Evolutionary conservation across 169 alveolate species (phyloP).

Genomic region (Babesia gibsoni): DNA sequence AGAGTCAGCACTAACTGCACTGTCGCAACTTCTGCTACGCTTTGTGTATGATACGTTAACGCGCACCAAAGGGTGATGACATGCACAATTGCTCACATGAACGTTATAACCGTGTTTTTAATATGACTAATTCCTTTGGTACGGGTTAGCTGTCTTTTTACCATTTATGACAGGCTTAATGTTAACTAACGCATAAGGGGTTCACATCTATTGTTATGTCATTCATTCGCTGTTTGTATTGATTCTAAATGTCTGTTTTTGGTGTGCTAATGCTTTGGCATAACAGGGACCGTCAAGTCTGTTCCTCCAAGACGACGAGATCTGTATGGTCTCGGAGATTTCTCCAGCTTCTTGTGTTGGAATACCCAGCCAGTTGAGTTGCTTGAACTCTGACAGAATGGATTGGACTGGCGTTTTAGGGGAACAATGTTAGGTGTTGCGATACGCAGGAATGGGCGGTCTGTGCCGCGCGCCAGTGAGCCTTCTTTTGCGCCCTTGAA

Average conservation of each 20-base stretch:
- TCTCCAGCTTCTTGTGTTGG: constrained; percentile 25
- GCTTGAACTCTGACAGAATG: constrained; percentile 65
- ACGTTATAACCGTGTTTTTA: too few relatives aligned
- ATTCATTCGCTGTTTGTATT: too few relatives aligned
- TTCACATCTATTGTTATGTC: too few relatives aligned
- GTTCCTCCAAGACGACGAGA: constrained; percentile 67
- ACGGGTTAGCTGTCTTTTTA: too few relatives aligned
- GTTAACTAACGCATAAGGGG: too few relatives aligned
- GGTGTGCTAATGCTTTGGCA: constrained; percentile 75
- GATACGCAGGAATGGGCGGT: constrained; percentile 28
- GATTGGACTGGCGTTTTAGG: constrained; percentile 63
- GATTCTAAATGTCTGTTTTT: too few relatives aligned
- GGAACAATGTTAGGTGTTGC: constrained; percentile 71
- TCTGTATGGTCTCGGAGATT: constrained; percentile 64
- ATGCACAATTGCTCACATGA: too few relatives aligned
- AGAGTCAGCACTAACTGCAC: not conserved
- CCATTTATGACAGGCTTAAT: too few relatives aligned
- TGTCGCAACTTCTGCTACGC: not conserved
- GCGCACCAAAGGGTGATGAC: constrained; percentile 5
- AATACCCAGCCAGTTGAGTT: constrained; percentile 66
- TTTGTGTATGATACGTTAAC: constrained; percentile 25
- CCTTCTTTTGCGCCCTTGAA: constrained; percentile 11
- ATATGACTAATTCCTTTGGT: too few relatives aligned
- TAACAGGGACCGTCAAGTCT: constrained; percentile 67
- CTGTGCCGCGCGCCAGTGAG: constrained; percentile 19